Evolutionary conservation across 192 early-diverging fungal species (phyloP).

Genomic region (Podochytrium sp.): DNA sequence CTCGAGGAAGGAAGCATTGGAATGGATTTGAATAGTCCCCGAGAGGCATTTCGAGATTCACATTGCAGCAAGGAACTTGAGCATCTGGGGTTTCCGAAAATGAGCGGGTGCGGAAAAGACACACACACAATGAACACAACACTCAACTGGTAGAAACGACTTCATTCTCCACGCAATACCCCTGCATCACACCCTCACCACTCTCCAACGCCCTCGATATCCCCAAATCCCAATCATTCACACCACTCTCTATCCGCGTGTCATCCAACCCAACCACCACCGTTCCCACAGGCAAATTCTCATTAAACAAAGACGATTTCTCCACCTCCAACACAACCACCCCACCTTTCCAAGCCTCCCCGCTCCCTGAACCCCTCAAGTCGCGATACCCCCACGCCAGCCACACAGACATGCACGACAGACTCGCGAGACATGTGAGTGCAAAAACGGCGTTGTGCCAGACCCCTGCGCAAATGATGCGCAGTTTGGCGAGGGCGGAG

Average conservation of each 20-base stretch:
- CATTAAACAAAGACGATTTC: conserved; percentile 53
- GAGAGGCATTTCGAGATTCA: conserved; percentile 55
- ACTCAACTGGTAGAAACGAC: neutral
- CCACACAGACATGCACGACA: conserved; percentile 52
- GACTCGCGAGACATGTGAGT: conserved; percentile 36
- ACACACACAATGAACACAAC: neutral
- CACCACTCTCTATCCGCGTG: conserved; percentile 35
- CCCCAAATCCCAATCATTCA: conserved; percentile 52
- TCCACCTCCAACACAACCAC: conserved; percentile 65
- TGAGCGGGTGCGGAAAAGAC: neutral
- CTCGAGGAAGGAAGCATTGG: conserved; percentile 54
- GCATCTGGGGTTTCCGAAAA: conserved; percentile 9
- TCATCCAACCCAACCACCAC: conserved; percentile 54
- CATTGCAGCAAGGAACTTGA: conserved; percentile 58
- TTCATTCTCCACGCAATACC: conserved; percentile 50
- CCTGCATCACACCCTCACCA: conserved; percentile 24
- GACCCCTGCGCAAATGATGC: conserved; percentile 75
- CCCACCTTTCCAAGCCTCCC: conserved; percentile 48
- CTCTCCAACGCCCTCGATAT: conserved; percentile 34
- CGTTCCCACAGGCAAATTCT: conserved; percentile 46
- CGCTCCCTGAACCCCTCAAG: neutral
- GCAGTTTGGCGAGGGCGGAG: conserved; percentile 52
- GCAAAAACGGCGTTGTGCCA: conserved; percentile 73
- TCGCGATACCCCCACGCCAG: conserved; percentile 55
- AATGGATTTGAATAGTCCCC: conserved; percentile 49